Percentiles rank a stretch among this genome's conserved stretches.
phyloP scores from a whole-genome alignment of 164 flowering plant species.

The grape (Vitis vinifera) region ASM3070453v1 NC_081822.1:31136501-31137000 shows the following conservation, averaged over 20 bases:
- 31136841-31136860: constrained; percentile 29
- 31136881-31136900: constrained; percentile 44
- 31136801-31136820: neutral
- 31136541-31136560: constrained; percentile 26
- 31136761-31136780: neutral
- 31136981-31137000: constrained; percentile 46
- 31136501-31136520: constrained; percentile 14
- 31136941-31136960: constrained; percentile 71
- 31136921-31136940: constrained; percentile 50
- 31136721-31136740: constrained; percentile 19
- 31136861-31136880: constrained; percentile 36
- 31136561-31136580: constrained; percentile 5
- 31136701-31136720: constrained; percentile 14
- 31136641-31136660: constrained; percentile 61
- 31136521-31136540: constrained; percentile 34
- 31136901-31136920: constrained; percentile 48
- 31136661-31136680: constrained; percentile 39
- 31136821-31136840: constrained; percentile 16
- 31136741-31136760: constrained; percentile 25
- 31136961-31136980: constrained; percentile 57
- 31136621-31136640: constrained; percentile 44
- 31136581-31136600: constrained; percentile 19
- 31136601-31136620: constrained; percentile 40
- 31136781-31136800: constrained; percentile 4
- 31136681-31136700: constrained; percentile 45